phyloP scores from a whole-genome alignment of 23 red algal genomes.

The Pyropia haitanensis region DNA sequence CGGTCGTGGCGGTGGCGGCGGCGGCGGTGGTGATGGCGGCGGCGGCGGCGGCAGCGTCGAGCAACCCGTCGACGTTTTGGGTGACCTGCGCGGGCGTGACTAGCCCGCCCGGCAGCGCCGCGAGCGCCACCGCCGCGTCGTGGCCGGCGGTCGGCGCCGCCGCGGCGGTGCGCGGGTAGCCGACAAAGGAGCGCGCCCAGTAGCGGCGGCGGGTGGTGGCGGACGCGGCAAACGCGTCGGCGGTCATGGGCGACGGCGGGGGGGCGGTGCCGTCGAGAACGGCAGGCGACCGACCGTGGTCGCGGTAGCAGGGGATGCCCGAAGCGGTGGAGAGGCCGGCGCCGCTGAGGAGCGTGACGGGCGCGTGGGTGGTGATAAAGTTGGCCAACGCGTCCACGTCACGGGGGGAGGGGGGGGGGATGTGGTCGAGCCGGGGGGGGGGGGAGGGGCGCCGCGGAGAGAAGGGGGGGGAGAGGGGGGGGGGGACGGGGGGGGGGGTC shows the following conservation, averaged over 20 bases:
- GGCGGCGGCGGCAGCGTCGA: conserved; percentile 18
- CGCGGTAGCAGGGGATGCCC: conserved; percentile 63
- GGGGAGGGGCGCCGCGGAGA: no score
- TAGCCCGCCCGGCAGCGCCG: conserved; percentile 3
- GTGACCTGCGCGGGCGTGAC: conserved; percentile 27
- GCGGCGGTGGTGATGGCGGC: neutral
- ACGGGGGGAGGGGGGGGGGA: no score
- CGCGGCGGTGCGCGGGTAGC: conserved; percentile 41
- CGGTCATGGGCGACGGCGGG: conserved; percentile 50
- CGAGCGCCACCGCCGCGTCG: conserved; percentile 10
- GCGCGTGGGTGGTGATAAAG: conserved; percentile 2
- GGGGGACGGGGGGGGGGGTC: no score
- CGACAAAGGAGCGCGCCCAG: conserved; percentile 81
- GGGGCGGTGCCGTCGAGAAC: conserved; percentile 5
- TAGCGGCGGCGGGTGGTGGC: conserved; percentile 44
- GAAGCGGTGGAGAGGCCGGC: conserved; percentile 63
- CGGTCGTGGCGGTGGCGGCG: no score
- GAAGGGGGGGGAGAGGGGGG: no score
- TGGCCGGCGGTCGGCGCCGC: conserved; percentile 49
- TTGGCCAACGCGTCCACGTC: conserved; percentile 1
- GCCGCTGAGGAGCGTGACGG: conserved; percentile 38
- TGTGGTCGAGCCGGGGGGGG: no score
- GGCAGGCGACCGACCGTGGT: conserved; percentile 16
- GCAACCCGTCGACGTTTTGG: conserved; percentile 73
- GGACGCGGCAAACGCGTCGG: conserved; percentile 37